phyloP scores from a whole-genome alignment of 208 protist species.

The Lotmaria passim region DNA sequence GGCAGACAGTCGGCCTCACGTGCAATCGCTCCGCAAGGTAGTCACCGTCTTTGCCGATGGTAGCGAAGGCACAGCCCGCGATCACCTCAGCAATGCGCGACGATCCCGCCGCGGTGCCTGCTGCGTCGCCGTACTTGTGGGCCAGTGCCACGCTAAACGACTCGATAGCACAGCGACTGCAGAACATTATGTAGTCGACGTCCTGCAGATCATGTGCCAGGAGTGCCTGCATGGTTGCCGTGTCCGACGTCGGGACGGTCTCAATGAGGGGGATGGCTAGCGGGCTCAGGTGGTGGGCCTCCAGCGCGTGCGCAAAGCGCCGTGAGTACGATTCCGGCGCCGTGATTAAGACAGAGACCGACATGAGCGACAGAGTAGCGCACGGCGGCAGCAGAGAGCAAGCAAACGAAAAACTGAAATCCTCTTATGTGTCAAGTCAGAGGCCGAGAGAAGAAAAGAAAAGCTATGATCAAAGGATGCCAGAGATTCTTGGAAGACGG shows the following conservation, averaged over 20 bases:
- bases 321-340: conserved; percentile 24
- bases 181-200: conserved; percentile 29
- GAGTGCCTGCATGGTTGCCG: conserved; percentile 15
- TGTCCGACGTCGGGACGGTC: conserved; percentile 20
- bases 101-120: background rate
- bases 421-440: no score
- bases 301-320: conserved; percentile 20
- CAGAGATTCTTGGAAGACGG: no score
- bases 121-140: conserved; percentile 2
- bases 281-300: conserved; percentile 17
- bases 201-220: conserved; percentile 8
- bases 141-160: conserved; percentile 9
- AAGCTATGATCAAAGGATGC: background rate
- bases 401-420: no score
- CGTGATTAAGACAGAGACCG: conserved; percentile 14
- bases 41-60: conserved; percentile 29
- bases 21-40: conserved; percentile 20
- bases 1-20: conserved; percentile 10
- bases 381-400: no score
- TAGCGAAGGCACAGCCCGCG: conserved; percentile 7
- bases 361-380: no score
- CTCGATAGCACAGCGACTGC: conserved; percentile 27
- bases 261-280: conserved; percentile 19
- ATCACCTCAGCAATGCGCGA: background rate
- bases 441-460: background rate